A percentile compares a stretch with the other conserved stretches of the same genome.
These are phyloP conservation scores for Aspergillus panamensis DNA, from an alignment of 495 filamentous ascomycete genomes.

Conservation along the genomic window DNA sequence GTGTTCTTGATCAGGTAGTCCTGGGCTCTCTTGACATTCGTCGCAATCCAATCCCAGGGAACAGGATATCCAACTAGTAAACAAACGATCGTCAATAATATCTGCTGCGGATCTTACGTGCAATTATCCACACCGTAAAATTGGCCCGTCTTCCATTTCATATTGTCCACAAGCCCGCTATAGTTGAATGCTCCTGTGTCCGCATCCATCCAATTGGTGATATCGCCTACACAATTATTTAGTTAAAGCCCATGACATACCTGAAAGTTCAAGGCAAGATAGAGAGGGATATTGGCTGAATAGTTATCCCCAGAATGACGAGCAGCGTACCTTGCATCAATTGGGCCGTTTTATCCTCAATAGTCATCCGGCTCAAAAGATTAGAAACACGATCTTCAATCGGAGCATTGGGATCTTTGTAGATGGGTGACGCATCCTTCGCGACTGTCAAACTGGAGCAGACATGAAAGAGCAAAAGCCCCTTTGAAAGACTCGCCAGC, in stretches of 20 bases:
- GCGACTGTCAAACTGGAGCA: constrained; percentile 23
- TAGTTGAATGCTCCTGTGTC: constrained; percentile 58
- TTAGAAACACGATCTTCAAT: constrained; percentile 62
- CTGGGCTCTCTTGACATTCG: constrained; percentile 57
- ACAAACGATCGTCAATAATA: constrained; percentile 1
- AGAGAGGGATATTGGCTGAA: not conserved
- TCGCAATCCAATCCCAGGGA: constrained; percentile 57
- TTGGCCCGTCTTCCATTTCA: constrained; percentile 56
- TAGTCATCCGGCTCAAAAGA: constrained; percentile 64
- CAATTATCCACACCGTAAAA: constrained; percentile 50
- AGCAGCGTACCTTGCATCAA: constrained; percentile 52
- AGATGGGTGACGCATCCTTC: constrained; percentile 33
- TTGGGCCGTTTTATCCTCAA: constrained; percentile 66
- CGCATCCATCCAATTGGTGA: constrained; percentile 66
- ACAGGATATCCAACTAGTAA: constrained; percentile 58
- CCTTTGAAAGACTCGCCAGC: constrained; percentile 26
- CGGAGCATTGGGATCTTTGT: constrained; percentile 59
- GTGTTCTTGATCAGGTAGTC: constrained; percentile 63
- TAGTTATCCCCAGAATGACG: too few species aligned
- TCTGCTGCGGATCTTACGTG: not conserved
- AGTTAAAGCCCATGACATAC: not conserved
- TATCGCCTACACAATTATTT: constrained; percentile 43
- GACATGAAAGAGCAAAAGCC: constrained; percentile 33
- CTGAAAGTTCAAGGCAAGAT: too few species aligned
- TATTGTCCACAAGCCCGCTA: constrained; percentile 60